These are phyloP conservation scores for Backusella liffmaniae DNA, from an alignment of 192 early-diverging fungal genomes.

Conservation along the genomic window DNA sequence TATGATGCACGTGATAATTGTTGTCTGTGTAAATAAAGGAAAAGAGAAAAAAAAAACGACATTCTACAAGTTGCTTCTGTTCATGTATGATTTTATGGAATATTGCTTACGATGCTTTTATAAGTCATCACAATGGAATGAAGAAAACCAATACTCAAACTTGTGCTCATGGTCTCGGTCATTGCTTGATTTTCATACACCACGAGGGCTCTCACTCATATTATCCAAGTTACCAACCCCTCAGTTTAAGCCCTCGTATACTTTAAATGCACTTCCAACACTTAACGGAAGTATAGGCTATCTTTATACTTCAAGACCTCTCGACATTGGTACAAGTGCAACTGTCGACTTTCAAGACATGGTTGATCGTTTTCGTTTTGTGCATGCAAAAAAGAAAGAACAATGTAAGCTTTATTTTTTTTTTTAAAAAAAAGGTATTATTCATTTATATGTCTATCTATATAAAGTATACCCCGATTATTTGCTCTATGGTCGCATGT, in stretches of 20 bases:
- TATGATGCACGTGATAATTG: background rate
- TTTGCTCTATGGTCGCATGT: constrained; percentile 71
- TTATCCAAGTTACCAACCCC: constrained; percentile 76
- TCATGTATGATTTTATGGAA: constrained; percentile 80
- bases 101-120: constrained; percentile 81
- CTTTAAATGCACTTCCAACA: constrained; percentile 57
- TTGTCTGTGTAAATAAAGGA: background rate
- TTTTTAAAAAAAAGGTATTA: no score
- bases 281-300: constrained; percentile 74
- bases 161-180: constrained; percentile 72
- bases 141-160: constrained; percentile 80
- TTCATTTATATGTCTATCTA: background rate
- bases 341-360: constrained; percentile 51
- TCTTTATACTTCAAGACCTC: constrained; percentile 71
- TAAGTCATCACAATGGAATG: constrained; percentile 72
- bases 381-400: background rate
- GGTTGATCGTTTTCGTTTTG: constrained; percentile 49
- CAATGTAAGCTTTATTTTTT: background rate
- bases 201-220: constrained; percentile 66
- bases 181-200: constrained; percentile 81
- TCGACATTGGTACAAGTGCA: constrained; percentile 56
- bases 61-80: background rate
- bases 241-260: constrained; percentile 75
- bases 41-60: background rate
- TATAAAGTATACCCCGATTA: constrained; percentile 38